Conservation (phyloP, 2,329 filamentous ascomycete species). For the Ascochyta koolunga region DNA sequence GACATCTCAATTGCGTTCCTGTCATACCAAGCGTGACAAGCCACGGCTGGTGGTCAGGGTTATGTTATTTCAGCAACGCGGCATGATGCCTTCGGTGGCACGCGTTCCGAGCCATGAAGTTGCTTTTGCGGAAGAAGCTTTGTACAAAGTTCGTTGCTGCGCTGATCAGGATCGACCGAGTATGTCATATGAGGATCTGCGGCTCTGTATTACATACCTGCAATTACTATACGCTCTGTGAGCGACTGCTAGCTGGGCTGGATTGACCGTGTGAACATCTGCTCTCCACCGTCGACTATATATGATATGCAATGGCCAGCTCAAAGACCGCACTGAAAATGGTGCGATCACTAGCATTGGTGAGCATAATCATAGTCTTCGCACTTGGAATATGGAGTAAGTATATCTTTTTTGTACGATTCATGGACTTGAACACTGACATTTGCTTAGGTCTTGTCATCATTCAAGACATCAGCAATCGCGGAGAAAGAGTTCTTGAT, state of each 20-base stretch:
- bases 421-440: neutral
- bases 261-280: neutral
- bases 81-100: neutral
- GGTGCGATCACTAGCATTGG: conserved; percentile 23
- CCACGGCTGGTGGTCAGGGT: neutral
- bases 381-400: conserved; percentile 29
- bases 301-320: neutral
- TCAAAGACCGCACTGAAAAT: conserved; percentile 12
- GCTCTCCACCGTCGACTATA: neutral
- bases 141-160: conserved; percentile 13
- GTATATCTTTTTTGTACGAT: conserved; percentile 1
- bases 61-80: neutral
- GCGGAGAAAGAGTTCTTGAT: neutral
- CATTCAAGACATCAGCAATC: conserved; percentile 13
- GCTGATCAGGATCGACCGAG: neutral
- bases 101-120: conserved; percentile 2
- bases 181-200: neutral
- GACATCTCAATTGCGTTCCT: neutral
- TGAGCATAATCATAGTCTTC: conserved; percentile 21
- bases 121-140: conserved; percentile 9
- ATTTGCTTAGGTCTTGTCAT: neutral
- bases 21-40: conserved; percentile 15
- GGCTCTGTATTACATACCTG: neutral
- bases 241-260: conserved; percentile 4
- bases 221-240: neutral